Evolutionary conservation across 2,329 filamentous ascomycete species (phyloP).

Genomic region (Teratosphaeria zuluensis): DNA sequence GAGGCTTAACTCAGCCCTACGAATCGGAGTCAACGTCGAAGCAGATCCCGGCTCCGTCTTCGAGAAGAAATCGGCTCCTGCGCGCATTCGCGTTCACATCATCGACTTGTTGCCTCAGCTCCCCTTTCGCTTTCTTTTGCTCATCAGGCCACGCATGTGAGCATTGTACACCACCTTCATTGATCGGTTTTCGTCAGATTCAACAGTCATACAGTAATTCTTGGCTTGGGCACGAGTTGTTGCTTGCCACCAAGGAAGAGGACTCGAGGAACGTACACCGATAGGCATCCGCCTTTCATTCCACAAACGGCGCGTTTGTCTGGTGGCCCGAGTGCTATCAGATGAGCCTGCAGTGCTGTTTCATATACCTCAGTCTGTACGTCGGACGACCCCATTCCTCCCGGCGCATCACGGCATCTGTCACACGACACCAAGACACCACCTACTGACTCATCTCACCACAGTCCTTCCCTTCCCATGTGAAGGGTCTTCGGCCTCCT

Average conservation of each 20-base stretch:
- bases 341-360: constrained; percentile 84
- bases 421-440: background rate
- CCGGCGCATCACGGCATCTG: constrained; percentile 6
- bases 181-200: background rate
- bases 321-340: constrained; percentile 56
- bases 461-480: constrained; percentile 38
- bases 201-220: too few relatives aligned
- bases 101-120: background rate
- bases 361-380: constrained; percentile 8
- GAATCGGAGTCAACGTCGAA: background rate
- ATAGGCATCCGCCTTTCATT: background rate
- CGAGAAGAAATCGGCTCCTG: background rate
- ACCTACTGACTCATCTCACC: constrained; percentile 12
- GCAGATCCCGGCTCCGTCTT: background rate
- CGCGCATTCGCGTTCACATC: background rate
- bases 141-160: background rate
- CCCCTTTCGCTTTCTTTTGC: background rate
- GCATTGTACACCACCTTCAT: background rate
- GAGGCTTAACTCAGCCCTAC: background rate
- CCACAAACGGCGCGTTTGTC: constrained; percentile 9
- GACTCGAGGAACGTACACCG: background rate
- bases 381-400: constrained; percentile 1
- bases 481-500: constrained; percentile 62
- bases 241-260: background rate
- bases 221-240: background rate